Evolutionary conservation across 495 filamentous ascomycete genomes (phyloP), one percentile per base, ranked within the genome.

Genomic region (Lepraria neglecta): DNA sequence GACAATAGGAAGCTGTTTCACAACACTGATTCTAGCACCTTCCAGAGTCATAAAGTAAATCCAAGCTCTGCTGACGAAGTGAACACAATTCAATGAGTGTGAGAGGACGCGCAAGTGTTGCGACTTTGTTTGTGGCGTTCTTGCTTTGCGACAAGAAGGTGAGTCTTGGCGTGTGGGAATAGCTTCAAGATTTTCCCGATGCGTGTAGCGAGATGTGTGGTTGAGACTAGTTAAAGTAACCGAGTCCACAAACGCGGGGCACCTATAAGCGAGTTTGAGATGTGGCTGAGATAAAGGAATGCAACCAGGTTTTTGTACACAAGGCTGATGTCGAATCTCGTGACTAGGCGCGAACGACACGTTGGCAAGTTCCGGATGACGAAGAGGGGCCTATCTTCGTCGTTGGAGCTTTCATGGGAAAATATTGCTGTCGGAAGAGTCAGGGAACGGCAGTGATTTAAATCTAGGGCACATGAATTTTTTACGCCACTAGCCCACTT

Each of bases 141-240:
- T 21, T 46, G 44, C 6, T 46, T 21, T 46, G 17, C 19, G 15
- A 54, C 31, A 54, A 30, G 30, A 35, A 19, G 46, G 50, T 33
- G 2, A 30, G 15, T 27, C 50, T 59, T 59, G 60, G 54, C 38
- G 21, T 12, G 54, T 57, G 56, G 56, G 64, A 58, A 66, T 66
- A 66, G 60, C 64, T 66, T 64, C 60, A 64, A 50, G 0, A 21
- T n/a, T 3, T 51, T 21, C 45, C 38, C 11, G 5, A 48, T 60
- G 43, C 11, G 46, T 48, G 46, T 48, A 21, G 52, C 60, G 50
- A 51, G 38, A 31, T 27, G 24, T 31, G 43, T 40, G 50, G 64
- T 50, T 66, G 30, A 47, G 43, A 54, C 64, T 66, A 66, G 45
- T 58, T 15, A 60, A 64, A 60, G 61, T 43, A 62, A 56, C 64